Conservation (phyloP, 148 eudicot genomes). For the Rhododendron henanense region DNA sequence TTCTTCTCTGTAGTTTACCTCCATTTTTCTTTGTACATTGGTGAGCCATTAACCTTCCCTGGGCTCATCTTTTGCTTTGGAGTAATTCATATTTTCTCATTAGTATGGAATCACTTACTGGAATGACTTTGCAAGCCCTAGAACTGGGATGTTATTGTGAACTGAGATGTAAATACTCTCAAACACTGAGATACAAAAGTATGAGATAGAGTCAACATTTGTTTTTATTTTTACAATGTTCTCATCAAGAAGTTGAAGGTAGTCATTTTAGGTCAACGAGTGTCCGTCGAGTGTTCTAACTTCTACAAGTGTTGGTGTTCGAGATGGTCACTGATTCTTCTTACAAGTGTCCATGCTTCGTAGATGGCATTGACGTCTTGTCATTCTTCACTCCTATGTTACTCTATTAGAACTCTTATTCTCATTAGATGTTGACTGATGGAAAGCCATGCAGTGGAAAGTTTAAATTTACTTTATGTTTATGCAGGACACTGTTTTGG, state of each 20-base stretch:
- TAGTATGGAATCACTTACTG: neutral
- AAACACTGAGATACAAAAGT: neutral
- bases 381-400: neutral
- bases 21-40: neutral
- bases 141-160: neutral
- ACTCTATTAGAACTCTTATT: neutral
- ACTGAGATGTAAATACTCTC: too few relatives aligned
- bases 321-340: neutral
- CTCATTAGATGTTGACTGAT: neutral
- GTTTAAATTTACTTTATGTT: neutral
- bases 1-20: neutral
- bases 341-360: neutral
- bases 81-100: neutral
- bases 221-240: neutral
- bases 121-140: neutral
- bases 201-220: neutral
- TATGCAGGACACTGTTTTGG: slow-evolving; percentile 91
- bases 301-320: neutral
- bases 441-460: neutral
- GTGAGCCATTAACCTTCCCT: neutral
- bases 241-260: neutral
- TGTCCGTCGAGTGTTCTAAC: neutral
- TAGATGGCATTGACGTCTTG: neutral
- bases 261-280: neutral
- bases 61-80: neutral